phyloP scores from a whole-genome alignment of 257 asterid genomes.

The Nicotiana tomentosiformis region DNA sequence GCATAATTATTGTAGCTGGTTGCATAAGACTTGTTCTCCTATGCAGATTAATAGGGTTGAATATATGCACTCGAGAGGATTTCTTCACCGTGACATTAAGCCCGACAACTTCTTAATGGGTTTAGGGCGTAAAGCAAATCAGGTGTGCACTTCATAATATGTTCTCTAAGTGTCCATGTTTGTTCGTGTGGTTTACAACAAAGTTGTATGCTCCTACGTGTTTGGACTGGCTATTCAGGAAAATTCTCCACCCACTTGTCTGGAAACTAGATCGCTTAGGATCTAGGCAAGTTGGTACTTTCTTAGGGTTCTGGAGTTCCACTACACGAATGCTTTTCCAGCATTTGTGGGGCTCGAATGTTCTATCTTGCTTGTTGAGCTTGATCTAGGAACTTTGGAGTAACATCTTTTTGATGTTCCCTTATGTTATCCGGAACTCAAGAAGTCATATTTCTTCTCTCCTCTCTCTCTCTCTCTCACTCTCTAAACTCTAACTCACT shows the following conservation, averaged over 20 bases:
- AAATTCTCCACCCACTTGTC: neutral
- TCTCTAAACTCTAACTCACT: neutral
- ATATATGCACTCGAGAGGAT: constrained; percentile 87
- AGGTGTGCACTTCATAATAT: constrained; percentile 41
- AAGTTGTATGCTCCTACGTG: neutral
- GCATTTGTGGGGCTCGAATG: neutral
- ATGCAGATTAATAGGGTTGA: constrained; percentile 75
- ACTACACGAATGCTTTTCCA: neutral
- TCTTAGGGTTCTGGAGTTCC: neutral
- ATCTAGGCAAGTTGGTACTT: neutral
- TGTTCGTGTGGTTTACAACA: neutral
- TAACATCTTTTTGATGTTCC: neutral
- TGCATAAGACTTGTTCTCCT: neutral
- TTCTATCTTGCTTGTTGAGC: too few species aligned
- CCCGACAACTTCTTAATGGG: constrained; percentile 96
- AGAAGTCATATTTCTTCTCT: neutral
- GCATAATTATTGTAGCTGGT: neutral
- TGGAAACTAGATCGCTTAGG: neutral
- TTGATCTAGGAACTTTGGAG: neutral
- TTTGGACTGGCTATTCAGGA: neutral
- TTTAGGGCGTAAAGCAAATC: constrained; percentile 87
- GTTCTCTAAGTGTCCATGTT: neutral
- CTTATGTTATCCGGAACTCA: neutral
- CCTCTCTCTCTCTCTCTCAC: too few species aligned
- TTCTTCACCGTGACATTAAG: constrained; percentile 93